A percentile compares a stretch with the other conserved stretches of the same genome.
Evolutionary conservation across 768 basidiomycete genomes (phyloP).

Genomic region (Daedalea quercina): DNA sequence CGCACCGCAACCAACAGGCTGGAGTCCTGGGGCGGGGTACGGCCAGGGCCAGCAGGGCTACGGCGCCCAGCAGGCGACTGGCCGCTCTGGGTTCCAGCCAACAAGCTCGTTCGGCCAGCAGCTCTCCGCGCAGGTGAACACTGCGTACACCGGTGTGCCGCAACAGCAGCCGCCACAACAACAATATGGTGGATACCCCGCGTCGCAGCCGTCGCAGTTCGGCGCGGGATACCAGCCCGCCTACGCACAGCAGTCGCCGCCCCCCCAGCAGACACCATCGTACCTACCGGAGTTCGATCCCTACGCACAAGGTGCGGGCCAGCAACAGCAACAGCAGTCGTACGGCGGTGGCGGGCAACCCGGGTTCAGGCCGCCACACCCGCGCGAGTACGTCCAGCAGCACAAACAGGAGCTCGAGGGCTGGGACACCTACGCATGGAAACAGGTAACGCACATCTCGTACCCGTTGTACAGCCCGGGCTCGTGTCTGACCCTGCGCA

Average conservation of each 20-base stretch:
- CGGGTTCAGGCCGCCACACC: constrained; percentile 46
- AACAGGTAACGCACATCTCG: constrained; percentile 34
- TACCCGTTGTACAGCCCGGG: neutral
- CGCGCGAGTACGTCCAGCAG: constrained; percentile 57
- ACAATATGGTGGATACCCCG: constrained; percentile 23
- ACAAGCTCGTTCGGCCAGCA: constrained; percentile 54
- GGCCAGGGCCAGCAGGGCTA: constrained; percentile 18
- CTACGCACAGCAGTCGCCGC: constrained; percentile 18
- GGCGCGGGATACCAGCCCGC: constrained; percentile 15
- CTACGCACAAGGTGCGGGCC: constrained; percentile 16
- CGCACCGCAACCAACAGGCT: constrained; percentile 9
- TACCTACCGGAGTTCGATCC: constrained; percentile 37
- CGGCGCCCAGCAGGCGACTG: constrained; percentile 23
- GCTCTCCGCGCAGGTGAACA: constrained; percentile 26
- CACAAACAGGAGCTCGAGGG: constrained; percentile 65
- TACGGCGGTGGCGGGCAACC: constrained; percentile 8
- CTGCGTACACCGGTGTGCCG: constrained; percentile 12
- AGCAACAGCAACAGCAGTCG: neutral
- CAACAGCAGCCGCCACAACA: constrained; percentile 22
- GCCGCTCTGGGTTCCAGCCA: constrained; percentile 36
- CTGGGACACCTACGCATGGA: constrained; percentile 70
- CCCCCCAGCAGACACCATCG: constrained; percentile 18
- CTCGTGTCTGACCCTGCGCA: constrained; percentile 13
- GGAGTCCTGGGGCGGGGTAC: constrained; percentile 14
- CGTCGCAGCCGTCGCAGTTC: constrained; percentile 14